Evolutionary conservation across 1,284 basidiomycete genomes (phyloP), one percentile per base, ranked within the genome.

Genomic region (Sanghuangporus weigelae): DNA sequence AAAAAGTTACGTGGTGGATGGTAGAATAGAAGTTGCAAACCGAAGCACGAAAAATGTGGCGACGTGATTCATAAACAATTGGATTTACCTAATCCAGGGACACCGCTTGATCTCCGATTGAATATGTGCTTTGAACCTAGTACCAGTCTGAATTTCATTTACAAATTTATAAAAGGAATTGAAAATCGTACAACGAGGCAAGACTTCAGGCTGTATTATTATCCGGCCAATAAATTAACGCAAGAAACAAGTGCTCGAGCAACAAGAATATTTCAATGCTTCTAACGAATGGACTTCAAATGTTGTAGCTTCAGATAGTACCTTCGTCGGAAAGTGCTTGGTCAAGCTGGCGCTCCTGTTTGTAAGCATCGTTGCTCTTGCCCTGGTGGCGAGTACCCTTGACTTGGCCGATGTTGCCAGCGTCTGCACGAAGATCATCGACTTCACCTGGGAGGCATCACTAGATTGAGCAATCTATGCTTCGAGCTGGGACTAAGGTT

Each of bases 291-390:
- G 8, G 7, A n/a, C 44, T 46, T n/a, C 44, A 14, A n/a, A 31
- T 31, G 26, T 4, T 4, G 11, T 14, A 21, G 16, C 10, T 26
- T 62, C 39, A 62, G 16, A 63, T 51, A 21, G 62, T 48, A 35
- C 56, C 62, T 39, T 63, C 62, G 39, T 63, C 50, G 7, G 21
- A 26, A 14, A 63, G 23, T 1, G 46, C 56, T 26, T 63, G 46
- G 23, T 63, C 62, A 26, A 63, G 57, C 21, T 63, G 26, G 10
- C 62, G 56, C 48, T 63, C 62, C 38, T 63, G 62, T 49, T 63
- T 63, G 48, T 63, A 63, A 1, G 62, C 62, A 35, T 63, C 62
- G 31, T 53, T 59, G 11, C 53, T 26, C 46, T 39, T 53, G 19
- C 60, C 60, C 40, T 39, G 54, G 6, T 42, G 14, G n/a, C 62